These are phyloP conservation scores for Xylariaceae sp. DNA, from an alignment of 2,329 filamentous ascomycete genomes.

Conservation along the genomic window DNA sequence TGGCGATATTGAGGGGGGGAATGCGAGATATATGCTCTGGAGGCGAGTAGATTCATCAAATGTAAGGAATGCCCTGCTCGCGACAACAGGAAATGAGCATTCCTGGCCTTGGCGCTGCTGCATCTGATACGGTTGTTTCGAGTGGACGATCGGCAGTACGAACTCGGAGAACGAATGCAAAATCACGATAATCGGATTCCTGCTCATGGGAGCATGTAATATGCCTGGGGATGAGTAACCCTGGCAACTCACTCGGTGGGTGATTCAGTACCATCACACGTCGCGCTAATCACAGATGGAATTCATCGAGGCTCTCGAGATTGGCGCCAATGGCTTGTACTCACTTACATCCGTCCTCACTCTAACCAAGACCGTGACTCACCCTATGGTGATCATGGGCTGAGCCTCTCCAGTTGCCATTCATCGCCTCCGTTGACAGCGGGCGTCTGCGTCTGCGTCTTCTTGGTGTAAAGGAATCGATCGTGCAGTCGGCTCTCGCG, in stretches of 20 bases:
- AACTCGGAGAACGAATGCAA: background rate
- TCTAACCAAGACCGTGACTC: background rate
- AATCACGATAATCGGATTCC: background rate
- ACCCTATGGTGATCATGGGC: constrained; percentile 48
- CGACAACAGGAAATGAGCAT: background rate
- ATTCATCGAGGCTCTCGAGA: background rate
- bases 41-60: background rate
- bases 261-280: background rate
- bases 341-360: background rate
- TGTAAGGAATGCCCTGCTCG: background rate
- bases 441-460: constrained; percentile 43
- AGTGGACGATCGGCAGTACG: background rate
- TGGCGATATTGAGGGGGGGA: background rate
- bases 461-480: constrained; percentile 77
- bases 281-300: background rate
- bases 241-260: background rate
- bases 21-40: background rate
- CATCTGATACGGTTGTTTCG: background rate
- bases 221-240: background rate
- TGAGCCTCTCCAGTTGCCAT: constrained; percentile 69
- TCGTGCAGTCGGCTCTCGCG: constrained; percentile 86
- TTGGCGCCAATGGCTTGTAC: background rate
- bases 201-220: background rate
- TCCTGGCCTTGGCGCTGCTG: background rate
- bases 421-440: constrained; percentile 37